A percentile compares a stretch with the other conserved stretches of the same genome.
These are phyloP conservation scores for Anisodus acutangulus DNA, from an alignment of 257 asterid genomes.

Conservation along the genomic window DNA sequence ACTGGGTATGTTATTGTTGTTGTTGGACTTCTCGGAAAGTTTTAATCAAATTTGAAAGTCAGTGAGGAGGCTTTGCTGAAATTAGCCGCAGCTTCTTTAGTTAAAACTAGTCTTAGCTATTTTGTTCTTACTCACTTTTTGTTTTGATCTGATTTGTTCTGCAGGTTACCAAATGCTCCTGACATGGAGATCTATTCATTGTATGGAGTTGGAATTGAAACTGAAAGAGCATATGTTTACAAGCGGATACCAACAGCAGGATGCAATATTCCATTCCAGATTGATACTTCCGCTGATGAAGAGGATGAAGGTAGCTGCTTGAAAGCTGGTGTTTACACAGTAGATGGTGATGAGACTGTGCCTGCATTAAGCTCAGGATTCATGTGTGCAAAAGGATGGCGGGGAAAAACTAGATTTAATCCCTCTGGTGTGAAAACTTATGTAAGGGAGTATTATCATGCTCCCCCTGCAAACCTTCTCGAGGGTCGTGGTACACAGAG, in stretches of 20 bases:
- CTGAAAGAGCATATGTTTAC: slow-evolving; percentile 80
- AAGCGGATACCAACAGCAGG: slow-evolving; percentile 57
- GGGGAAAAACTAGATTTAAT: slow-evolving; percentile 80
- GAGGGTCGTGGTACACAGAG: slow-evolving; percentile 91
- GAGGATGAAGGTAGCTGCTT: slow-evolving; percentile 55
- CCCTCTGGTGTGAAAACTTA: slow-evolving; percentile 71
- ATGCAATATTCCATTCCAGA: slow-evolving; percentile 77
- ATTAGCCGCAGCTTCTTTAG: slow-evolving; percentile 17
- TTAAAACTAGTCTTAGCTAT: background rate
- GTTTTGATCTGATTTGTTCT: slow-evolving; percentile 14
- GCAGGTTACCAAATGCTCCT: slow-evolving; percentile 87
- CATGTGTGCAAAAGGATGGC: slow-evolving; percentile 91
- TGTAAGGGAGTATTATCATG: slow-evolving; percentile 72
- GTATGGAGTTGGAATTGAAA: slow-evolving; percentile 81
- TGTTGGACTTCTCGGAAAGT: too few relatives aligned
- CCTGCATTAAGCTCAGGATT: slow-evolving; percentile 78
- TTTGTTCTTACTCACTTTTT: background rate
- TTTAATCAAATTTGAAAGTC: background rate
- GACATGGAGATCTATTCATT: slow-evolving; percentile 75
- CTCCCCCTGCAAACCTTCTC: slow-evolving; percentile 73
- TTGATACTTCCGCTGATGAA: slow-evolving; percentile 65
- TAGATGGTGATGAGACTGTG: slow-evolving; percentile 83
- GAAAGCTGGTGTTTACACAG: slow-evolving; percentile 61
- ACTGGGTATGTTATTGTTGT: too few relatives aligned
- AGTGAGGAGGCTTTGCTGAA: background rate